Evolutionary conservation across 2,329 filamentous ascomycete genomes (phyloP), one percentile per base, ranked within the genome.

Genomic region (Byssochlamys sp.): DNA sequence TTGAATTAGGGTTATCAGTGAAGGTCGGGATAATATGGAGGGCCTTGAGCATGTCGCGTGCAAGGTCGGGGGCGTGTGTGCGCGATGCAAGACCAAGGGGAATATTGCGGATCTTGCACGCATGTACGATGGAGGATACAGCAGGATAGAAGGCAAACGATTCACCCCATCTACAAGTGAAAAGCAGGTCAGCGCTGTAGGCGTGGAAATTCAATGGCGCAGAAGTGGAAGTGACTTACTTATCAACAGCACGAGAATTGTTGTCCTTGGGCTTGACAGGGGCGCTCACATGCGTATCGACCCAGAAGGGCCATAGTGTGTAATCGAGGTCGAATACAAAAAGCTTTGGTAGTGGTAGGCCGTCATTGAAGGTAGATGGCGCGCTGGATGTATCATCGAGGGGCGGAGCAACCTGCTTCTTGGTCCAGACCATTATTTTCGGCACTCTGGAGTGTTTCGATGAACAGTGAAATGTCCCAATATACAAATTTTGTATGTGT

Each of bases 291-390:
- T 96, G 91, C 2, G 91, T 96, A 77, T 97, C 94, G 1, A 95
- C 87, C 92, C 92, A 97, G 76, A 96, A 96, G 3, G 91, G 91
- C 94, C 92, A 97, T n/a, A 97, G 81, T 0, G 94, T 97, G 80
- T 96, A 97, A 80, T 97, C 92, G 61, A 97, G 84, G 72, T 97
- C 94, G 76, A 97, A 96, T 62, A 94, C 89, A 66, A 97, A 82
- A 64, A 96, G 81, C 60, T 86, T 85, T 0, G 91, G 91, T 1
- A 96, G 81, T 0, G 90, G 89, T 0, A 85, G 81, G 49, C 84
- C 80, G 63, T 87, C 84, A 60, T 75, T 83, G 73, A 87, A 84
- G 11, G 82, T 85, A 14, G 76, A 71, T 3, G 81, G 81, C 61
- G 72, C 70, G 45, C 75, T 66, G 14, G 70, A 70, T 55, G 68